Evolutionary conservation across 768 basidiomycete genomes (phyloP), one percentile per base, ranked within the genome.

Genomic region (Mycena sanguinolenta): DNA sequence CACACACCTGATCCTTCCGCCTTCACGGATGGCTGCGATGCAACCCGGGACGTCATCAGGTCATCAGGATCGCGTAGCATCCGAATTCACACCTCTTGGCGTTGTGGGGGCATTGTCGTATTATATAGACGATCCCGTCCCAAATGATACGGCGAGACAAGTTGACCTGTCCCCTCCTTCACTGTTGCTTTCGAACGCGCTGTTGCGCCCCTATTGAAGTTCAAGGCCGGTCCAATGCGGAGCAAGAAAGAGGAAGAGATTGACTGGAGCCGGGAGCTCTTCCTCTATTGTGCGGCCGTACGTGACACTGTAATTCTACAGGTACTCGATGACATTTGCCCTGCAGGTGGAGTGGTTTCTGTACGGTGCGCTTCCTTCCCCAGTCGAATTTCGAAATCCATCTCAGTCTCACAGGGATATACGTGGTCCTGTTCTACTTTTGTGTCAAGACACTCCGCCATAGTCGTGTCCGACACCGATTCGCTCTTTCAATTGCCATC

Each of bases 401-500:
- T 16, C 3, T 28, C 10, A 42, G 30, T 16, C 21, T 23, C 54
- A 79, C 53, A 82, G 81, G 81, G 23, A 73, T 80, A 6, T 76
- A 82, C 58, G 63, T 74, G 44, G 71, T 81, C 28, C 71, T 82
- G 10, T 82, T 81, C 73, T 67, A 64, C 54, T 69, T 79, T 19
- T 80, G 78, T 42, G 60, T 69, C 27, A 69, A 36, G 23, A 55
- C 54, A 21, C 71, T 59, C 23, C 58, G 55, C 38, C n/a, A 7
- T 14, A 46, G 39, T 60, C 57, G 63, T 27, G 39, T 68, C 23
- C 63, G 49, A n/a, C 49, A 69, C 25, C 62, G 63, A 49, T 59
- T 52, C 2, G 54, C 36, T 1, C 63, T 72, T n/a, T 28, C n/a
- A 4, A 34, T 57, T 8, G 71, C 67, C 8, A 59, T 72, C 1